Conservation (phyloP, 495 filamentous ascomycete species). For the Aspergillus saccharolyticus region DNA sequence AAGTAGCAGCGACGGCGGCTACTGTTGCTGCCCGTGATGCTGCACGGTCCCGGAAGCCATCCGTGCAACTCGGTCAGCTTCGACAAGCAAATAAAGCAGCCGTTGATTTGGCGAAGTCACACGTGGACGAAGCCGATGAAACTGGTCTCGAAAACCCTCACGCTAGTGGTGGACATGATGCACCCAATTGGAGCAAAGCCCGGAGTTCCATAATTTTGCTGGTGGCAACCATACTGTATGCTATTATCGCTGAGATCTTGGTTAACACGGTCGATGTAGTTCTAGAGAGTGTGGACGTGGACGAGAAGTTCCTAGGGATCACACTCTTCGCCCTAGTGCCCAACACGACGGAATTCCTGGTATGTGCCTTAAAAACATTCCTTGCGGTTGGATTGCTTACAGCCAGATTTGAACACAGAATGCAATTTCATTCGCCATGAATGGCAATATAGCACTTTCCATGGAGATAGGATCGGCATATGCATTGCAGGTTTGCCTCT, state of each 20-base stretch:
- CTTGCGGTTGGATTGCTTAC: slow-evolving; percentile 27
- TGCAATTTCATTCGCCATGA: slow-evolving; percentile 99
- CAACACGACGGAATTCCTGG: slow-evolving; percentile 96
- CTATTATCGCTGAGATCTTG: slow-evolving; percentile 92
- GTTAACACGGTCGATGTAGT: slow-evolving; percentile 96
- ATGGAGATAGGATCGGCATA: slow-evolving; percentile 99
- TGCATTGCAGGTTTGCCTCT: slow-evolving; percentile 92
- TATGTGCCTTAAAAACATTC: slow-evolving; percentile 39
- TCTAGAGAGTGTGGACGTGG: slow-evolving; percentile 79
- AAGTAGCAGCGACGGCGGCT: slow-evolving; percentile 88
- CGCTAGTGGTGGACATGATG: slow-evolving; percentile 79
- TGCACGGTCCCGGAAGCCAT: slow-evolving; percentile 46
- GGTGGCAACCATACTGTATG: slow-evolving; percentile 87
- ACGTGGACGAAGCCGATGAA: slow-evolving; percentile 39
- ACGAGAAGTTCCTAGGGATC: slow-evolving; percentile 97
- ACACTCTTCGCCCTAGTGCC: slow-evolving; percentile 96
- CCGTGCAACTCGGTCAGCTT: slow-evolving; percentile 28
- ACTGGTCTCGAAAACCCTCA: slow-evolving; percentile 35
- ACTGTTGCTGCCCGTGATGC: slow-evolving; percentile 81
- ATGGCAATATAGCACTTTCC: slow-evolving; percentile 97
- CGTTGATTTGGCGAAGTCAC: slow-evolving; percentile 24
- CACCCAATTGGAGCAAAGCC: slow-evolving; percentile 90
- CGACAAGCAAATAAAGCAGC: slow-evolving; percentile 28
- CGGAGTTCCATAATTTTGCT: slow-evolving; percentile 89
- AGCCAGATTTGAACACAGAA: slow-evolving; percentile 52